Percentiles rank a stretch among this genome's conserved stretches.
Conservation (phyloP, 2,329 filamentous ascomycete genomes). For the Penicillium hesseltinei region DNA sequence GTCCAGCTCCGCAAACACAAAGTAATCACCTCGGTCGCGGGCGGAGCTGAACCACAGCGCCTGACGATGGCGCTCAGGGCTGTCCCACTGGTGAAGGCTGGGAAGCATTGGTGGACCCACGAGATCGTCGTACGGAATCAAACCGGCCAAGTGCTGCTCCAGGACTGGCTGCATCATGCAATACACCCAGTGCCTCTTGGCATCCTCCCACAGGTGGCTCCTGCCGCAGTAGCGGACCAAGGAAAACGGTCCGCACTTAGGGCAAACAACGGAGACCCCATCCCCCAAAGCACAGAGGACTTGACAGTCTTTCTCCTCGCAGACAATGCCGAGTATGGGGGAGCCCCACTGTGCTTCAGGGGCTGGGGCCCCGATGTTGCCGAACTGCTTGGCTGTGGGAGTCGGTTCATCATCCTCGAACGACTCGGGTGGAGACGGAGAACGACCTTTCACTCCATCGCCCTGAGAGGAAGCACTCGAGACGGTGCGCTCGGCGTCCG, state of each 20-base stretch:
- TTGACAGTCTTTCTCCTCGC: conserved; percentile 27
- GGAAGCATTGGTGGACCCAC: conserved; percentile 29
- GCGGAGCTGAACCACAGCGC: conserved; percentile 31
- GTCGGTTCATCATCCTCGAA: not conserved
- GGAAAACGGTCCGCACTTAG: conserved; percentile 41
- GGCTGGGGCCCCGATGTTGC: not conserved
- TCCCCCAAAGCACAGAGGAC: conserved; percentile 34
- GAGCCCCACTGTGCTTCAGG: not conserved
- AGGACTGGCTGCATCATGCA: conserved; percentile 26
- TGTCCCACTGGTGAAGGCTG: conserved; percentile 29
- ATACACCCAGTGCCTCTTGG: conserved; percentile 36
- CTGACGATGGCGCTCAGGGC: conserved; percentile 38
- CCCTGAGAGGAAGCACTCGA: not conserved
- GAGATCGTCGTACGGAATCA: conserved; percentile 21
- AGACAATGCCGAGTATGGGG: conserved; percentile 5
- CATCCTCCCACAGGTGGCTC: conserved; percentile 36
- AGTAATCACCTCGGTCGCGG: conserved; percentile 32
- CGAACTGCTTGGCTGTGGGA: conserved; percentile 2
- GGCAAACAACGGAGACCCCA: conserved; percentile 36
- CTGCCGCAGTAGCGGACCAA: conserved; percentile 40
- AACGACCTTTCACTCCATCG: not conserved
- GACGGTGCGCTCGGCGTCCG: not conserved
- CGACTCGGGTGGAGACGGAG: conserved; percentile 1
- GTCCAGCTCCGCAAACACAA: conserved; percentile 35
- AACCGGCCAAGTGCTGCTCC: conserved; percentile 18